phyloP scores from a whole-genome alignment of 768 basidiomycete species.

The Tephrocybe sp. region DNA sequence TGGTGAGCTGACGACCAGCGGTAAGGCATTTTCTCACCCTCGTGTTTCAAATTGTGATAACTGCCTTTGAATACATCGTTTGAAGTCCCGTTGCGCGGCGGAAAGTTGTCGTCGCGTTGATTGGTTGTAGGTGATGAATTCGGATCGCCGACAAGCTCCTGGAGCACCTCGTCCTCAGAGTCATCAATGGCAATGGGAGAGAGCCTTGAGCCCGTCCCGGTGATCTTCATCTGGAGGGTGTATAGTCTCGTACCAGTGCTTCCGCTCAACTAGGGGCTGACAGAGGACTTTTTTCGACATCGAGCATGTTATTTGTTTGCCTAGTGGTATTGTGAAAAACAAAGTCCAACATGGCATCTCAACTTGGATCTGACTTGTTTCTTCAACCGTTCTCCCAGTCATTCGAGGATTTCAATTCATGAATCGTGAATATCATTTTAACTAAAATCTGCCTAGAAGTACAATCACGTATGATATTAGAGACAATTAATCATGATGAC shows the following conservation, averaged over 20 bases:
- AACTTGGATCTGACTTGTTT: not conserved
- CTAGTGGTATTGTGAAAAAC: not conserved
- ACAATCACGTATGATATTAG: not conserved
- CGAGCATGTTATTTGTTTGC: not conserved
- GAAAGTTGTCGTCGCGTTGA: conserved; percentile 4
- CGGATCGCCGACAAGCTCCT: conserved; percentile 26
- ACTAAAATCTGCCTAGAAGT: no score
- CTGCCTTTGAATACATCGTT: not conserved
- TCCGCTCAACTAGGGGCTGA: not conserved
- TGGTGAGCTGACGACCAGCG: not conserved
- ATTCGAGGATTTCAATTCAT: no score
- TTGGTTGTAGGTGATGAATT: conserved; percentile 1
- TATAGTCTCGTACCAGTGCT: no score
- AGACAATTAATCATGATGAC: not conserved
- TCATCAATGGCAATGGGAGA: conserved; percentile 40
- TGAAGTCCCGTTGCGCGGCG: not conserved
- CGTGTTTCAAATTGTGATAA: not conserved
- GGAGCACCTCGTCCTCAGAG: conserved; percentile 38
- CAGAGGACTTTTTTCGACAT: not conserved
- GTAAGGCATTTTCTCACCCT: conserved; percentile 7
- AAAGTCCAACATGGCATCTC: not conserved
- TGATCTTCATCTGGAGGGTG: conserved; percentile 12
- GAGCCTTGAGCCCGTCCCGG: conserved; percentile 29
- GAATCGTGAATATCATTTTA: no score
- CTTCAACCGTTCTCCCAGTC: no score